Evolutionary conservation across 306 rosid species (phyloP).

Genomic region (Lathyrus oleraceus): DNA sequence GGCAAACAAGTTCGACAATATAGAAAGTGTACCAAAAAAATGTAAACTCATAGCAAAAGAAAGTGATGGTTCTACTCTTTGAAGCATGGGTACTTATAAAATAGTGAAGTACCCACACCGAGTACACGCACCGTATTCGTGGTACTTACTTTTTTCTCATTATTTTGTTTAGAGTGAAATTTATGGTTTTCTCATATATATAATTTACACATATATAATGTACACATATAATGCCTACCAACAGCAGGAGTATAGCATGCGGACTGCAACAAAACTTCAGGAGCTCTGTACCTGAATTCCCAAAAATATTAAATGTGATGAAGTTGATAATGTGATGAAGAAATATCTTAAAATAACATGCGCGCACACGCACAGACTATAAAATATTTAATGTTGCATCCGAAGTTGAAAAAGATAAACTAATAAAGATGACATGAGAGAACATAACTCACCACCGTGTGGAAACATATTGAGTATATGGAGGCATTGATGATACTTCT

Average conservation of each 20-base stretch:
- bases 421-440: constrained; percentile 15
- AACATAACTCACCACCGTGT: constrained; percentile 81
- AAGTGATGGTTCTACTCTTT: constrained; percentile 11
- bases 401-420: constrained; percentile 13
- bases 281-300: constrained; percentile 78
- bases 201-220: no score
- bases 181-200: no score
- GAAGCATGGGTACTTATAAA: no score
- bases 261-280: constrained; percentile 79
- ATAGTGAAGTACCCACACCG: no score
- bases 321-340: neutral
- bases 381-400: constrained; percentile 14
- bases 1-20: constrained; percentile 30
- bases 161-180: no score
- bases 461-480: constrained; percentile 92
- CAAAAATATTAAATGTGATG: constrained; percentile 18
- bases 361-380: neutral
- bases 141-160: no score
- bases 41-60: neutral
- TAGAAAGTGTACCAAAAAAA: neutral
- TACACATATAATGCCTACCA: no score
- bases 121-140: no score
- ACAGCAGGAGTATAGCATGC: constrained; percentile 78
- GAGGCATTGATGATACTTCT: constrained; percentile 82
- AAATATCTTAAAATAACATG: constrained; percentile 4